A percentile compares a stretch with the other conserved stretches of the same genome.
Evolutionary conservation across 2,329 filamentous ascomycete species (phyloP).

Genomic region (Cladosporium cucumerinum): DNA sequence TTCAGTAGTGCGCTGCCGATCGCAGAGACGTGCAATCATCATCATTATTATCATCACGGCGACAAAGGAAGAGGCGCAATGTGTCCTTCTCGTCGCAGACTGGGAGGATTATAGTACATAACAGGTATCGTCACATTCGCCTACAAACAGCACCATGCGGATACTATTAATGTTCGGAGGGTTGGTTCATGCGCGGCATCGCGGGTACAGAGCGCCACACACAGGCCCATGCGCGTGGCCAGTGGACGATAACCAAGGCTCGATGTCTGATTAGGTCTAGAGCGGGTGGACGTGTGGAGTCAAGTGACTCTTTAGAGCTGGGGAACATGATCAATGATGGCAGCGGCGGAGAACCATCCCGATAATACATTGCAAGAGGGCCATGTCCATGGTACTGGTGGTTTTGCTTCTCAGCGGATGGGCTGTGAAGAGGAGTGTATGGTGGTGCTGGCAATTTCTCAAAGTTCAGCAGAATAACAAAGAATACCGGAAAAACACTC

Average conservation of each 20-base stretch:
- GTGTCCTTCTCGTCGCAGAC: not conserved
- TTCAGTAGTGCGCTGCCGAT: slow-evolving; percentile 2
- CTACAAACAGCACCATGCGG: not conserved
- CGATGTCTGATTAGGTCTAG: not conserved
- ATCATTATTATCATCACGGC: not conserved
- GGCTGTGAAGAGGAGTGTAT: not conserved
- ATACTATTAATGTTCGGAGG: not conserved
- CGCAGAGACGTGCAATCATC: not conserved
- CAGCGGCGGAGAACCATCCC: not conserved
- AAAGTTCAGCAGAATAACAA: not conserved
- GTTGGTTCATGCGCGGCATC: slow-evolving; percentile 10
- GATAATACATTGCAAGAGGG: not conserved
- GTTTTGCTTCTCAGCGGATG: not conserved
- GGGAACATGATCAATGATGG: slow-evolving; percentile 10
- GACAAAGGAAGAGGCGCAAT: not conserved
- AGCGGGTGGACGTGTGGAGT: slow-evolving; percentile 2
- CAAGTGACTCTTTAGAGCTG: slow-evolving; percentile 2
- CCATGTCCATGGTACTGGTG: not conserved
- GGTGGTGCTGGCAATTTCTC: not conserved
- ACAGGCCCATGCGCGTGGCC: slow-evolving; percentile 9
- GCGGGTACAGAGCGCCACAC: not conserved
- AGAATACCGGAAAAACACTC: not conserved
- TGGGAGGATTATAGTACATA: not conserved
- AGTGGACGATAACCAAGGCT: slow-evolving; percentile 5
- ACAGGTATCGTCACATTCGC: slow-evolving; percentile 4